Evolutionary conservation across 2,329 filamentous ascomycete species (phyloP).

Genomic region (Xenoacremonium recifei): DNA sequence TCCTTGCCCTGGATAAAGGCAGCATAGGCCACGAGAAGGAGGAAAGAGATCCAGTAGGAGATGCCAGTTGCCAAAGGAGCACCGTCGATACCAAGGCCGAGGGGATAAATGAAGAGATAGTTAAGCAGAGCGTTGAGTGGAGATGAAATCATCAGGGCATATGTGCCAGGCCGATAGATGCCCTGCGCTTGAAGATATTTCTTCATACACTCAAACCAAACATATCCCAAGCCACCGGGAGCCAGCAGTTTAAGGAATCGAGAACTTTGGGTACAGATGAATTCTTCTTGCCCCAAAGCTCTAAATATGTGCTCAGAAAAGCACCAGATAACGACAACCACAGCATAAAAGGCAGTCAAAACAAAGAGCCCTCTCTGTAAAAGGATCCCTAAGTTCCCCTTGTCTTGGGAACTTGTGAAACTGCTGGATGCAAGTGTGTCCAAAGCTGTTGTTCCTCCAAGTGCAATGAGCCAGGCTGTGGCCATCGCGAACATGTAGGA

Average conservation of each 20-base stretch:
- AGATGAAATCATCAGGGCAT: slow-evolving; percentile 78
- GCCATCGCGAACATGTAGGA: slow-evolving; percentile 94
- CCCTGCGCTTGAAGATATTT: slow-evolving; percentile 87
- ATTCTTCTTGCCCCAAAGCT: slow-evolving; percentile 72
- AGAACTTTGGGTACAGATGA: slow-evolving; percentile 71
- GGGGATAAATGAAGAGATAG: slow-evolving; percentile 72
- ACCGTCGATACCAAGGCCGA: slow-evolving; percentile 71
- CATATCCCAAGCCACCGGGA: slow-evolving; percentile 80
- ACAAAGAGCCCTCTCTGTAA: slow-evolving; percentile 76
- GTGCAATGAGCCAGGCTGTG: slow-evolving; percentile 80
- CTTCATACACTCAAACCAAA: slow-evolving; percentile 85
- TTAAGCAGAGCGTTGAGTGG: slow-evolving; percentile 80
- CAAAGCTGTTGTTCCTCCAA: slow-evolving; percentile 82
- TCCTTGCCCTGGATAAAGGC: slow-evolving; percentile 67
- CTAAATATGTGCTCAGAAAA: slow-evolving; percentile 74
- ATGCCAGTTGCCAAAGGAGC: slow-evolving; percentile 81
- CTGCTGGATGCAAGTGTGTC: slow-evolving; percentile 82
- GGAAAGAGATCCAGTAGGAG: slow-evolving; percentile 82
- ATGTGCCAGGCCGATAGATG: slow-evolving; percentile 80
- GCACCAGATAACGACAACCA: slow-evolving; percentile 72
- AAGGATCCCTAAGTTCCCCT: slow-evolving; percentile 74
- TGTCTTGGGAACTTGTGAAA: slow-evolving; percentile 78
- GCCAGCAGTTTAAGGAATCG: slow-evolving; percentile 71
- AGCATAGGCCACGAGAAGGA: slow-evolving; percentile 71
- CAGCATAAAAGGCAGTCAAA: slow-evolving; percentile 68